These are phyloP conservation scores for Arabidopsis suecica DNA, from an alignment of 345 rosid species.

Conservation along the genomic window DNA sequence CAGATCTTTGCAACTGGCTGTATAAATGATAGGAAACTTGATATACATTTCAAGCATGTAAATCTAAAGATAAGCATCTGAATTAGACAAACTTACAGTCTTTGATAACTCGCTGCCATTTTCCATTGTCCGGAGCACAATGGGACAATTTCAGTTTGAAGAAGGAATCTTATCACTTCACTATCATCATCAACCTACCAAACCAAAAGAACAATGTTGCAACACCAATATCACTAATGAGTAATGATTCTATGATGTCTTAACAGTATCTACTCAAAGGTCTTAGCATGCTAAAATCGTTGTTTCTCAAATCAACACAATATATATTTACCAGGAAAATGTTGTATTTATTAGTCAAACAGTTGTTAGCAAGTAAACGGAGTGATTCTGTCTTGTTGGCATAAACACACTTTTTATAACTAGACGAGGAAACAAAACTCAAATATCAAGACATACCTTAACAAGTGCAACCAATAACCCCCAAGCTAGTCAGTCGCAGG, in stretches of 20 bases:
- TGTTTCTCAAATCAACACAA: slow-evolving; percentile 28
- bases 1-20: slow-evolving; percentile 16
- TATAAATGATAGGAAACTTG: slow-evolving; percentile 21
- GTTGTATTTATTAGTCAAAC: slow-evolving; percentile 6
- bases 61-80: slow-evolving; percentile 26
- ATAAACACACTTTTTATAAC: slow-evolving; percentile 10
- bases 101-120: slow-evolving; percentile 53
- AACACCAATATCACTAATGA: slow-evolving; percentile 9
- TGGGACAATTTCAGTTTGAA: slow-evolving; percentile 53
- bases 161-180: slow-evolving; percentile 51
- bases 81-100: slow-evolving; percentile 54
- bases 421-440: neutral
- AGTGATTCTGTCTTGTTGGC: slow-evolving; percentile 10
- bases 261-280: slow-evolving; percentile 26
- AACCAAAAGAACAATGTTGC: slow-evolving; percentile 32
- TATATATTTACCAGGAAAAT: slow-evolving; percentile 13
- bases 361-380: slow-evolving; percentile 7
- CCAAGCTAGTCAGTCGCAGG: slow-evolving; percentile 63
- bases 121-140: slow-evolving; percentile 56
- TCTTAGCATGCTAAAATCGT: slow-evolving; percentile 16
- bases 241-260: neutral
- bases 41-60: slow-evolving; percentile 23
- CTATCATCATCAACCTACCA: slow-evolving; percentile 55
- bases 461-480: slow-evolving; percentile 65
- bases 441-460: slow-evolving; percentile 51